These are phyloP conservation scores for Psophocarpus tetragonolobus DNA, from an alignment of 306 rosid species.

Conservation along the genomic window DNA sequence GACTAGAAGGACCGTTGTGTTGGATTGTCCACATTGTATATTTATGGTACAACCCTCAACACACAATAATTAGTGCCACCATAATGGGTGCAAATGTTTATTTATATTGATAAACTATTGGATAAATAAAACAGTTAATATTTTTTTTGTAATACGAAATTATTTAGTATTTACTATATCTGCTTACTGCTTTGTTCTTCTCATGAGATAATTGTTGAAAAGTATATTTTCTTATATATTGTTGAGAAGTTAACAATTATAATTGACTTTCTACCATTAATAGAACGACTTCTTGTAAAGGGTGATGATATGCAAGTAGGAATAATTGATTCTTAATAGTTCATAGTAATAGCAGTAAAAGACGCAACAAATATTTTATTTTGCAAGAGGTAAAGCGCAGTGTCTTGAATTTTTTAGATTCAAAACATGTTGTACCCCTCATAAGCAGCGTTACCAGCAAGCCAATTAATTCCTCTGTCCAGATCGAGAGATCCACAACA, in stretches of 20 bases:
- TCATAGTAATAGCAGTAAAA: background rate
- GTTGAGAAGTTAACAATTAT: background rate
- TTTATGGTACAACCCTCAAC: constrained; percentile 12
- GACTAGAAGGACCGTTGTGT: constrained; percentile 27
- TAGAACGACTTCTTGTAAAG: background rate
- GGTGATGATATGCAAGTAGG: background rate
- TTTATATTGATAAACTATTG: constrained; percentile 5
- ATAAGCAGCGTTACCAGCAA: constrained; percentile 1
- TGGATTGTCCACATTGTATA: constrained; percentile 33
- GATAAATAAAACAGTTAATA: background rate
- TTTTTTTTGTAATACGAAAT: background rate
- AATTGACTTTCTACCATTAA: background rate
- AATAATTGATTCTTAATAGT: constrained; percentile 30
- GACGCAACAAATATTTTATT: constrained; percentile 2
- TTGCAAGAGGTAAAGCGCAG: background rate
- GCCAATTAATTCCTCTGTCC: background rate
- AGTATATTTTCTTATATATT: background rate
- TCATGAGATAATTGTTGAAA: background rate
- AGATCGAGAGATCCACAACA: constrained; percentile 28
- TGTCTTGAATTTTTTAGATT: constrained; percentile 19
- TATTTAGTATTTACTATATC: background rate
- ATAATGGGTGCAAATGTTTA: constrained; percentile 21
- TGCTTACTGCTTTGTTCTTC: constrained; percentile 11
- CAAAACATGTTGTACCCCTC: constrained; percentile 28
- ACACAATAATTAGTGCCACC: constrained; percentile 29